phyloP scores from a whole-genome alignment of 1,284 basidiomycete genomes.

The Irpex rosettiformis region DNA sequence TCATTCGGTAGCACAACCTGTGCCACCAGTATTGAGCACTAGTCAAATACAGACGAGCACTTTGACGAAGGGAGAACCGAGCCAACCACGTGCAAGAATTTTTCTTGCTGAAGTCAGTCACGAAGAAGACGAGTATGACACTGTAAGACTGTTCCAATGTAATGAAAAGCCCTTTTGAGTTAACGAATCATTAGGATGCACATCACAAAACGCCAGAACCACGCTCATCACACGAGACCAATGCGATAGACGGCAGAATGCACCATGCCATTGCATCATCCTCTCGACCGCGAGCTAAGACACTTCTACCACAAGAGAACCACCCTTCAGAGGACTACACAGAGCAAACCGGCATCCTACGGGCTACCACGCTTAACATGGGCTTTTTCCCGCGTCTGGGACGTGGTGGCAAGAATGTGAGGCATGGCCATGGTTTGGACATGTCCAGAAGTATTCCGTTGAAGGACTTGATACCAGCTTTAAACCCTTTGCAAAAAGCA shows the following conservation, averaged over 20 bases:
- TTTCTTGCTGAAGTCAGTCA: not conserved
- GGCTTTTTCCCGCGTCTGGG: conserved; percentile 14
- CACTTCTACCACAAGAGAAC: not conserved
- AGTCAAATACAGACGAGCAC: conserved; percentile 3
- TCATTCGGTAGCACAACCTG: conserved; percentile 11
- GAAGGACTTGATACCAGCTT: conserved; percentile 45
- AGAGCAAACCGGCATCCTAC: not conserved
- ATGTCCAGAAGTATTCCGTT: conserved; percentile 34
- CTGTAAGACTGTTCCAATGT: not conserved
- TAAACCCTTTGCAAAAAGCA: conserved; percentile 57
- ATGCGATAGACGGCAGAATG: not conserved
- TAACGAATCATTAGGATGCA: not conserved
- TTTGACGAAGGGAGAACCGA: not conserved
- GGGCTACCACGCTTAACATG: conserved; percentile 16
- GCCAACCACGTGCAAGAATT: not conserved
- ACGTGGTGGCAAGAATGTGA: conserved; percentile 6
- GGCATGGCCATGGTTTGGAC: conserved; percentile 8
- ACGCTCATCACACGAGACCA: not conserved
- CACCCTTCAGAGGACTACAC: not conserved
- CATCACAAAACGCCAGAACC: not conserved
- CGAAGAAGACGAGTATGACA: not conserved
- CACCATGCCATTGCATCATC: not conserved
- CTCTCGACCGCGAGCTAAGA: not conserved
- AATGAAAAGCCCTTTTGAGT: not conserved
- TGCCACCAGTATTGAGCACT: conserved; percentile 8